These are phyloP conservation scores for Trichophyton schoenleinii DNA, from an alignment of 2,329 filamentous ascomycete genomes.

Conservation along the genomic window DNA sequence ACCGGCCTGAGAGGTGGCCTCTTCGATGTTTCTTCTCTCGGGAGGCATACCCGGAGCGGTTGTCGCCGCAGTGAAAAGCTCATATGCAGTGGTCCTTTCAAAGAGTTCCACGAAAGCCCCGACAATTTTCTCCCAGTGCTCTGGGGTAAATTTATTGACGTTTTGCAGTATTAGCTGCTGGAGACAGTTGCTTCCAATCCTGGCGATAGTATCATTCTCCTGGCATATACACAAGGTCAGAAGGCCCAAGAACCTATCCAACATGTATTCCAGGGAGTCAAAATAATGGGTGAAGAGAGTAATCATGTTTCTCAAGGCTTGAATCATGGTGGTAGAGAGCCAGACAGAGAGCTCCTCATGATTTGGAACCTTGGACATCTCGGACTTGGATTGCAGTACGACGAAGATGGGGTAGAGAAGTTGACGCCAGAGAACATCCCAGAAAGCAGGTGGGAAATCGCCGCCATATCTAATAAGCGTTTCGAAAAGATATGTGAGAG, in stretches of 20 bases:
- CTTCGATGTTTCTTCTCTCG: conserved; percentile 19
- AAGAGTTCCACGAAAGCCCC: conserved; percentile 94
- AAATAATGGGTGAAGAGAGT: conserved; percentile 98
- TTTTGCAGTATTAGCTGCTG: conserved; percentile 96
- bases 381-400: conserved; percentile 87
- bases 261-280: conserved; percentile 89
- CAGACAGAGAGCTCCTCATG: conserved; percentile 97
- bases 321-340: conserved; percentile 98
- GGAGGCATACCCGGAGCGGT: conserved; percentile 29
- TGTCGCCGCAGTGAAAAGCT: conserved; percentile 77
- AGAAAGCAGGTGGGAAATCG: conserved; percentile 86
- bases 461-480: conserved; percentile 80
- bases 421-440: conserved; percentile 96
- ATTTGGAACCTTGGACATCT: conserved; percentile 89
- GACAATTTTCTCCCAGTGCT: conserved; percentile 91
- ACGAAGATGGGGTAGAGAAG: conserved; percentile 97
- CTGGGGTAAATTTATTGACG: conserved; percentile 73
- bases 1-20: conserved; percentile 16
- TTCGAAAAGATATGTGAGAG: conserved; percentile 93
- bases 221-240: conserved; percentile 94
- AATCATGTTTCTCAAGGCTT: conserved; percentile 96
- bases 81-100: conserved; percentile 83
- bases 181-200: conserved; percentile 95
- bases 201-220: conserved; percentile 94
- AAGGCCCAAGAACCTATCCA: conserved; percentile 91